phyloP scores from a whole-genome alignment of 1,139 yeast species.

The Hemisphaericaspora xylofermentans region DNA sequence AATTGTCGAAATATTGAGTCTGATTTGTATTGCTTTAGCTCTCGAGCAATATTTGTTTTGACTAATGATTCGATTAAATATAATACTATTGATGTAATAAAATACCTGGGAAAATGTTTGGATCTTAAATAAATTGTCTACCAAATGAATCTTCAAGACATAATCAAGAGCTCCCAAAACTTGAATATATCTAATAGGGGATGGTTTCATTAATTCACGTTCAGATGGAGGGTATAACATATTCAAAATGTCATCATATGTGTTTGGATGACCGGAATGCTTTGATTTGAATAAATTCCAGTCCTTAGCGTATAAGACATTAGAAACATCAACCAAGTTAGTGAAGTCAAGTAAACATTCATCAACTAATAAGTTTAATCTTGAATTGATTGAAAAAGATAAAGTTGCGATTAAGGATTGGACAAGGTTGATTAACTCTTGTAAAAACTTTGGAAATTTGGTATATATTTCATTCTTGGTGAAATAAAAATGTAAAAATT shows the following conservation, averaged over 20 bases:
- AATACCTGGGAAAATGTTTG: constrained; percentile 79
- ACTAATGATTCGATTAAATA: constrained; percentile 72
- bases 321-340: constrained; percentile 63
- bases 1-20: constrained; percentile 78
- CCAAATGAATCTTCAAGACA: constrained; percentile 77
- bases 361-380: constrained; percentile 56
- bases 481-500: constrained; percentile 65
- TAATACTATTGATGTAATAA: constrained; percentile 69
- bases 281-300: constrained; percentile 72
- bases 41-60: constrained; percentile 72
- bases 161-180: constrained; percentile 86
- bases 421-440: constrained; percentile 55
- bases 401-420: constrained; percentile 65
- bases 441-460: constrained; percentile 56
- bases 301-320: constrained; percentile 62
- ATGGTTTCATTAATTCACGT: constrained; percentile 66
- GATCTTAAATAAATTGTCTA: constrained; percentile 70
- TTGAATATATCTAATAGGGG: constrained; percentile 83
- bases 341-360: constrained; percentile 64
- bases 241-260: constrained; percentile 67
- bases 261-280: constrained; percentile 36
- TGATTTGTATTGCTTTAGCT: constrained; percentile 82
- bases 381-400: constrained; percentile 62
- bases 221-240: constrained; percentile 74
- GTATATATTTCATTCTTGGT: constrained; percentile 55